Conservation (phyloP, 345 rosid genomes). For the Bruguiera parviflora region DNA sequence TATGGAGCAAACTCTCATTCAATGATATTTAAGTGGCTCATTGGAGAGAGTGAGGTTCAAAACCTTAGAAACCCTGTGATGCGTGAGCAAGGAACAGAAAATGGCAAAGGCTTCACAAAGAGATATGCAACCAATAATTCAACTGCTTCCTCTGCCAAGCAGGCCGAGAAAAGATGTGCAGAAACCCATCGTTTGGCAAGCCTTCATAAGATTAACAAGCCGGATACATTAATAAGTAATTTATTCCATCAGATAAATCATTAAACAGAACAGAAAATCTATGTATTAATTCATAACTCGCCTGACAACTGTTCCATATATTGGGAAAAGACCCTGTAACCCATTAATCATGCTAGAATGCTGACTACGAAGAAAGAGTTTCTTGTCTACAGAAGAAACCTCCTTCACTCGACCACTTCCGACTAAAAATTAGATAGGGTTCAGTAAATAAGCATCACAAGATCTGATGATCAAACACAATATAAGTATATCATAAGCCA, state of each 20-base stretch:
- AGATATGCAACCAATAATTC: conserved; percentile 80
- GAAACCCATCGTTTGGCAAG: conserved; percentile 95
- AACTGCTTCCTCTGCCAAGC: conserved; percentile 79
- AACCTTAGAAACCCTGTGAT: conserved; percentile 86
- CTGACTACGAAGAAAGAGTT: conserved; percentile 66
- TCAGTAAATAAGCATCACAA: conserved; percentile 17
- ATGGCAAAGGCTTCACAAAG: conserved; percentile 78
- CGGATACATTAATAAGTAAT: conserved; percentile 3
- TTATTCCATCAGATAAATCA: background rate
- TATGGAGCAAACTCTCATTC: background rate
- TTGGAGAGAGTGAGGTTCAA: conserved; percentile 10
- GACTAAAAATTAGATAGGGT: conserved; percentile 36
- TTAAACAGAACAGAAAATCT: conserved; percentile 6
- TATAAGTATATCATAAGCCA: conserved; percentile 18
- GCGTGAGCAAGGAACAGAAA: conserved; percentile 72
- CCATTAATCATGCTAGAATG: conserved; percentile 98
- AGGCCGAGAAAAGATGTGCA: conserved; percentile 87
- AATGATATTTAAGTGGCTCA: background rate
- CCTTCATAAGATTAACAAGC: conserved; percentile 38
- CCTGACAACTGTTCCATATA: conserved; percentile 79
- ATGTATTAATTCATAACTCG: conserved; percentile 18
- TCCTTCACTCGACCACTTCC: conserved; percentile 47
- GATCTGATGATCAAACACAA: background rate
- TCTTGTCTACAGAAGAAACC: conserved; percentile 59
- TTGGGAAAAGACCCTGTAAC: conserved; percentile 57